Percentiles rank a stretch among this genome's conserved stretches.
Evolutionary conservation across 2,329 filamentous ascomycete genomes (phyloP).

Genomic region (Curvularia lunata): DNA sequence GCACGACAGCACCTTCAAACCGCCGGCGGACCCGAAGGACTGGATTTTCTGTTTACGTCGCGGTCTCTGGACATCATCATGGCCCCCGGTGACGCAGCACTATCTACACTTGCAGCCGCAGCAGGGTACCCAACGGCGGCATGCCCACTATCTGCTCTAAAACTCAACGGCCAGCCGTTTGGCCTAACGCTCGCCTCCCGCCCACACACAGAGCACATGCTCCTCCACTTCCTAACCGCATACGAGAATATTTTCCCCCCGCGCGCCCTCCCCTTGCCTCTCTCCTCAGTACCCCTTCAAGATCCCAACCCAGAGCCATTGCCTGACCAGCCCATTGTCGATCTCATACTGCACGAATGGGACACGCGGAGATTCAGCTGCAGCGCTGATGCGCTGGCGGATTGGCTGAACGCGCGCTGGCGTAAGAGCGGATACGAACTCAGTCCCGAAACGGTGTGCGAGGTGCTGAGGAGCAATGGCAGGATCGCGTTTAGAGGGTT

Average conservation of each 20-base stretch:
- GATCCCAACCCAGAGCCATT: slow-evolving; percentile 34
- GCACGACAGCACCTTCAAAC: slow-evolving; percentile 37
- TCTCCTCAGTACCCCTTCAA: slow-evolving; percentile 37
- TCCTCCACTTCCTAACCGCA: slow-evolving; percentile 47
- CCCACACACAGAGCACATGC: slow-evolving; percentile 40
- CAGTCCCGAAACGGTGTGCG: slow-evolving; percentile 45
- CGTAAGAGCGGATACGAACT: slow-evolving; percentile 45
- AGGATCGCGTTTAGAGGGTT: slow-evolving; percentile 45
- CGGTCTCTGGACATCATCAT: slow-evolving; percentile 43
- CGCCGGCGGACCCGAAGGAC: slow-evolving; percentile 41
- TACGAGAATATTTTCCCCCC: slow-evolving; percentile 47
- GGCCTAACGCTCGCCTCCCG: slow-evolving; percentile 43
- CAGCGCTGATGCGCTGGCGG: slow-evolving; percentile 41
- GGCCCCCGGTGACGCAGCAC: slow-evolving; percentile 44
- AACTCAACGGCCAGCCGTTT: slow-evolving; percentile 47
- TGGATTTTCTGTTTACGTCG: slow-evolving; percentile 40
- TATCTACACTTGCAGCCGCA: slow-evolving; percentile 45
- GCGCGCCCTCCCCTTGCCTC: slow-evolving; percentile 39
- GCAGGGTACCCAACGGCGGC: slow-evolving; percentile 47
- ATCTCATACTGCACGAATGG: slow-evolving; percentile 45
- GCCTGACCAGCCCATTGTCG: slow-evolving; percentile 43
- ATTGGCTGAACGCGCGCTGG: slow-evolving; percentile 46
- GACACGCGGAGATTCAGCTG: slow-evolving; percentile 43
- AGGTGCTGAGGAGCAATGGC: slow-evolving; percentile 44
- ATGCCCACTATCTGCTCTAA: slow-evolving; percentile 43